Conservation (phyloP, 2,329 filamentous ascomycete species). For the Cyclaneusma minus region DNA sequence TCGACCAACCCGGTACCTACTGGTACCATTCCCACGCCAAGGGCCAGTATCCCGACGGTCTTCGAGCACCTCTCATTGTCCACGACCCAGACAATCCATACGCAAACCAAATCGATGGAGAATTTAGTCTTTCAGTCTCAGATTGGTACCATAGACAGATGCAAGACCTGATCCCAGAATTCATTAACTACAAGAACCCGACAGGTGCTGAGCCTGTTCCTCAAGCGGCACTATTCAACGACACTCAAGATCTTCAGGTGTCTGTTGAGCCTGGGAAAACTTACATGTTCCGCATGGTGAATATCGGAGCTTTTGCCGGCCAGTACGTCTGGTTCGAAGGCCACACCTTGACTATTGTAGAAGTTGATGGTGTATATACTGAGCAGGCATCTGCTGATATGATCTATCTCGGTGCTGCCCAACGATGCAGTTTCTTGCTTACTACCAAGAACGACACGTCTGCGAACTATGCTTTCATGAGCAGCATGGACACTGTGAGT, state of each 20-base stretch:
- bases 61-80: constrained; percentile 39
- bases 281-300: constrained; percentile 58
- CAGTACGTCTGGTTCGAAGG: constrained; percentile 54
- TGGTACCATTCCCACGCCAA: constrained; percentile 53
- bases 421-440: constrained; percentile 46
- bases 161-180: constrained; percentile 27
- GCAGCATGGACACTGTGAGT: constrained; percentile 45
- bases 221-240: constrained; percentile 54
- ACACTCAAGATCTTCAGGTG: constrained; percentile 44
- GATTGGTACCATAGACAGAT: constrained; percentile 48
- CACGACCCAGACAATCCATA: constrained; percentile 34
- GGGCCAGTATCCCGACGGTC: constrained; percentile 42
- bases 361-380: constrained; percentile 58
- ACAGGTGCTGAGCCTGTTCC: constrained; percentile 49
- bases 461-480: constrained; percentile 51
- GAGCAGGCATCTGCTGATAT: constrained; percentile 37
- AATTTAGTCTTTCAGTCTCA: constrained; percentile 38
- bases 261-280: constrained; percentile 50
- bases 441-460: constrained; percentile 46
- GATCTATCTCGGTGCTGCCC: constrained; percentile 53
- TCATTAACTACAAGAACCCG: constrained; percentile 29
- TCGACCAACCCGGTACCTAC: constrained; percentile 55
- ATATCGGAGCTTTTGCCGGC: constrained; percentile 56
- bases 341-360: constrained; percentile 52
- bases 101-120: constrained; percentile 31